Base-by-base conservation (phyloP, 2,329 filamentous ascomycete genomes). In the Stromatinia cepivora region DNA sequence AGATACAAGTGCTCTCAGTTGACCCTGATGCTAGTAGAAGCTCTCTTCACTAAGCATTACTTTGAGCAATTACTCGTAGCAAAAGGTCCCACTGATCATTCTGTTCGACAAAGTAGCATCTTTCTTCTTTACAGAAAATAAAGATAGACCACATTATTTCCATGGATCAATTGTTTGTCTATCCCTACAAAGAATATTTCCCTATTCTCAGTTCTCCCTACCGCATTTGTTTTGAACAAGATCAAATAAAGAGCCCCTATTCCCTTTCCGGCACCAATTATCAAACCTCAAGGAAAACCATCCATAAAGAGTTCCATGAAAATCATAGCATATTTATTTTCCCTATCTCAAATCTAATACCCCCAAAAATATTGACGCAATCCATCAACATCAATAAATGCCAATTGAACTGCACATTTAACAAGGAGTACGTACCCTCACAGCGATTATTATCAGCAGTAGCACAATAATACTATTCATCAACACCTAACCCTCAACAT, bases 261-360 rank as follows among this genome's bases (percentile, higher is more conserved):
- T 48, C 59, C 59, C n/a, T n/a, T 62, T 62, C 59, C 59, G 59
- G 59, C 59, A 46, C 17, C 2, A 48, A 2, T 17, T 13, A 34
- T 36, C 6, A 48, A 6, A 10, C 10, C 28, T n/a, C 11, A 10
- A 62, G 34, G 45, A 62, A 31, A 62, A 34, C 1, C 15, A 17
- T n/a, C 10, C 20, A 62, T 36, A 34, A 61, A 48, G 42, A 48
- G 28, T 28, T 34, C 5, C 11, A 42, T 42, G 13, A 42, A n/a
- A 10, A 62, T n/a, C 31, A 62, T 48, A 17, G 34, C 17, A 36
- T 36, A n/a, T 20, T 53, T 28, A 31, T 31, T n/a, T 45, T n/a
- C 28, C 59, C 34, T 48, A 28, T 36, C 7, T 48, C 11, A 34
- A 36, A n/a, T 8, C 4, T 13, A 15, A 17, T 22, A 17, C 28